Evolutionary conservation across 2,329 filamentous ascomycete species (phyloP).

Genomic region (Apiospora aurea): DNA sequence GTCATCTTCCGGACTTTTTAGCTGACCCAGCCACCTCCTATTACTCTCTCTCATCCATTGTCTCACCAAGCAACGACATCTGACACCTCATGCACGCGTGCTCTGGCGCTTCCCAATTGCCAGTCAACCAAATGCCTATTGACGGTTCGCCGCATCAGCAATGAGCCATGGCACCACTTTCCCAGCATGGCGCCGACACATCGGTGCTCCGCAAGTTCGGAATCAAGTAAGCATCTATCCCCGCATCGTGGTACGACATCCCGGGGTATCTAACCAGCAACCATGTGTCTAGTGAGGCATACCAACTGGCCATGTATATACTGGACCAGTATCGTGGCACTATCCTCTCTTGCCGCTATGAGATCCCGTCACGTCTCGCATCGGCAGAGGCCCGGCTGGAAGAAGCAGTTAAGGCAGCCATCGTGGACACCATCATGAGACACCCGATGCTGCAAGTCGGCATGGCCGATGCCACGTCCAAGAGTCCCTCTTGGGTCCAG

Average conservation of each 20-base stretch:
- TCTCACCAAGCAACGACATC: no score
- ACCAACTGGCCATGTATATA: conserved; percentile 35
- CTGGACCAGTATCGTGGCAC: conserved; percentile 34
- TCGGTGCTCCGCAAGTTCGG: neutral
- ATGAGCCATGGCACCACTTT: neutral
- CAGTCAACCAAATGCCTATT: no score
- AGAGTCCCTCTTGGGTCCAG: conserved; percentile 30
- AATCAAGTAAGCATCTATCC: neutral
- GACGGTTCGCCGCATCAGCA: no score
- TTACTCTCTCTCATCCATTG: no score
- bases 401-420: conserved; percentile 29
- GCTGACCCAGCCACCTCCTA: no score
- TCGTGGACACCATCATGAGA: conserved; percentile 29
- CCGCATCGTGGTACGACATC: neutral
- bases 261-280: neutral
- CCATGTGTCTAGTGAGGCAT: conserved; percentile 31
- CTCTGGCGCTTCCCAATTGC: no score
- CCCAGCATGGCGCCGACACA: neutral
- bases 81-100: no score
- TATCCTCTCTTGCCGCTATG: conserved; percentile 33
- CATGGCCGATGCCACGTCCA: conserved; percentile 31
- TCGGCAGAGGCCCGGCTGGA: conserved; percentile 24
- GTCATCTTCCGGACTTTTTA: no score
- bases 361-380: conserved; percentile 29
- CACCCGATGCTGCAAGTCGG: conserved; percentile 34